Evolutionary conservation across 306 rosid species (phyloP).

Genomic region (Dalbergia cochinchinensis): DNA sequence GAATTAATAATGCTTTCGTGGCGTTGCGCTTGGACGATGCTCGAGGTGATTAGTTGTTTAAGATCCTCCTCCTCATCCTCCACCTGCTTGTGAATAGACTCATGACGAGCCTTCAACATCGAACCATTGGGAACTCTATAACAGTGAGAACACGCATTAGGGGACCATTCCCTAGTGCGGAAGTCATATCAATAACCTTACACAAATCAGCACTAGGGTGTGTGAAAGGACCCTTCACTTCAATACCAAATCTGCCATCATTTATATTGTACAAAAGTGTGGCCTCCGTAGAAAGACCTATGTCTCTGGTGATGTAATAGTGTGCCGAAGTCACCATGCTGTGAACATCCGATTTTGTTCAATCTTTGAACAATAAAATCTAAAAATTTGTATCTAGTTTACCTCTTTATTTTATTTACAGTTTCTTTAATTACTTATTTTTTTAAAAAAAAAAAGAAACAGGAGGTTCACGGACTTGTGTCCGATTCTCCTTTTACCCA

Average conservation of each 20-base stretch:
- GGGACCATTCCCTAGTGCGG: background rate
- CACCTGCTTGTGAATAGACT: background rate
- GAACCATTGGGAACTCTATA: background rate
- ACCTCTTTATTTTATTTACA: too few relatives aligned
- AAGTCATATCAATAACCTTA: slow-evolving; percentile 16
- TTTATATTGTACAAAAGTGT: slow-evolving; percentile 22
- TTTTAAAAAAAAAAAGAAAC: too few relatives aligned
- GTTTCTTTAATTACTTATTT: too few relatives aligned
- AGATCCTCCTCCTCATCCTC: background rate
- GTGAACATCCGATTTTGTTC: too few relatives aligned
- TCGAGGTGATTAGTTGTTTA: slow-evolving; percentile 13
- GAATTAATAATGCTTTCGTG: slow-evolving; percentile 39
- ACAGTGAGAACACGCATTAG: too few relatives aligned
- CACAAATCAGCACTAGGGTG: slow-evolving; percentile 30
- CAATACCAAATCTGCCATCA: background rate
- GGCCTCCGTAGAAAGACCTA: slow-evolving; percentile 33
- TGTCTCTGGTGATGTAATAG: slow-evolving; percentile 37
- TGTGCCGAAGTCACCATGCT: slow-evolving; percentile 36
- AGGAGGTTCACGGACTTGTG: too few relatives aligned
- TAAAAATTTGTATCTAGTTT: too few relatives aligned
- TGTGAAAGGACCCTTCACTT: slow-evolving; percentile 37
- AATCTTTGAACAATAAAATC: too few relatives aligned
- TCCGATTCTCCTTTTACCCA: too few relatives aligned
- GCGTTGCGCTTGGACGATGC: slow-evolving; percentile 3
- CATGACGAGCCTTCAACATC: background rate